Evolutionary conservation across 345 rosid genomes (phyloP).

Genomic region (Eucalyptus pauciflora): DNA sequence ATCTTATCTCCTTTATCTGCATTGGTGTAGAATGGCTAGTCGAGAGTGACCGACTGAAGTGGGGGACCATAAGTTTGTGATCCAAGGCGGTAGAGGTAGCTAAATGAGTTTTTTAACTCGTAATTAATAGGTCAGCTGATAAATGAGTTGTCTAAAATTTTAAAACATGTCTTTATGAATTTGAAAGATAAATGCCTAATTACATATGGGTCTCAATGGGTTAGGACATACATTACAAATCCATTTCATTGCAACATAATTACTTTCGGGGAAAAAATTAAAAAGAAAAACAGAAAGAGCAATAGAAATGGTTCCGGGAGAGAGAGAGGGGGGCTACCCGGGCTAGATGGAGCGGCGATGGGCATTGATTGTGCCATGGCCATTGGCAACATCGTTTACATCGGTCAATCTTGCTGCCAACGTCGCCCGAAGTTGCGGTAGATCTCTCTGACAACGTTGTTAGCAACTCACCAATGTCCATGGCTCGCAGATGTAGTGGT

Average conservation of each 20-base stretch:
- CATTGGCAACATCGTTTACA: neutral
- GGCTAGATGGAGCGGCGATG: neutral
- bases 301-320: neutral
- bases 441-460: neutral
- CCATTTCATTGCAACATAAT: neutral
- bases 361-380: neutral
- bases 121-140: neutral
- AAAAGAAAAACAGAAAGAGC: neutral
- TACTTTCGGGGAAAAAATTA: neutral
- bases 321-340: neutral
- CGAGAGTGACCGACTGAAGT: neutral
- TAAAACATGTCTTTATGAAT: neutral
- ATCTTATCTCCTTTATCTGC: neutral
- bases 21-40: neutral
- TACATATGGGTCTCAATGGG: neutral
- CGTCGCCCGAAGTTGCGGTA: neutral
- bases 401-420: neutral
- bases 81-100: neutral
- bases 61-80: neutral
- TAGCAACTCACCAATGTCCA: neutral
- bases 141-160: neutral
- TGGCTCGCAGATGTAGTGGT: neutral
- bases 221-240: neutral
- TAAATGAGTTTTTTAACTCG: neutral
- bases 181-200: neutral